These are phyloP conservation scores for Cytospora leucostoma DNA, from an alignment of 2,329 filamentous ascomycete species.

Conservation along the genomic window DNA sequence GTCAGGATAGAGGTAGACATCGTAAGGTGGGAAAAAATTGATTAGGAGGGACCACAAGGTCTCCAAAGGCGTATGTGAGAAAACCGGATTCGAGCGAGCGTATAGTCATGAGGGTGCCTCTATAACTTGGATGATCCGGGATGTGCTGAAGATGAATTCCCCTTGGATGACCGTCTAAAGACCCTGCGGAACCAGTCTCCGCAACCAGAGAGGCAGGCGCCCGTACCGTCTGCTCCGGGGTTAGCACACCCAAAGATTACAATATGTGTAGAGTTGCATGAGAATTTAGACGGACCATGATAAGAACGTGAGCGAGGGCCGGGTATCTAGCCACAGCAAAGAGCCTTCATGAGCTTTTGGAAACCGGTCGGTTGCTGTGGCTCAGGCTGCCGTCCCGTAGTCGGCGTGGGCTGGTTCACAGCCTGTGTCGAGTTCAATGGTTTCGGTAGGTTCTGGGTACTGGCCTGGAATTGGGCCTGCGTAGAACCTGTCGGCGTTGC, in stretches of 20 bases:
- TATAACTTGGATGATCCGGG: slow-evolving; percentile 28
- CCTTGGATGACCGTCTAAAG: slow-evolving; percentile 23
- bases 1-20: slow-evolving; percentile 17
- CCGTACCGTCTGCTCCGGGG: slow-evolving; percentile 7
- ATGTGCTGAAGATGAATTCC: slow-evolving; percentile 26
- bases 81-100: slow-evolving; percentile 28
- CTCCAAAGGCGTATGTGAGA: slow-evolving; percentile 28
- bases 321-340: slow-evolving; percentile 77
- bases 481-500: slow-evolving; percentile 87
- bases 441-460: slow-evolving; percentile 79
- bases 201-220: slow-evolving; percentile 20
- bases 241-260: slow-evolving; percentile 19
- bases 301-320: slow-evolving; percentile 28
- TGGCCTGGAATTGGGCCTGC: slow-evolving; percentile 95
- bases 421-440: slow-evolving; percentile 62
- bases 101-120: slow-evolving; percentile 29
- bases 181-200: slow-evolving; percentile 15
- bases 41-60: slow-evolving; percentile 28
- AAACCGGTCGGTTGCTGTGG: slow-evolving; percentile 72
- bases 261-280: slow-evolving; percentile 8
- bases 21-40: slow-evolving; percentile 25
- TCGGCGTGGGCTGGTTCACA: slow-evolving; percentile 56
- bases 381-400: slow-evolving; percentile 60
- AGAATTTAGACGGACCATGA: slow-evolving; percentile 20
- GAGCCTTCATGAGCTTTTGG: slow-evolving; percentile 88